These are phyloP conservation scores for Colletotrichum limetticola DNA, from an alignment of 2,329 filamentous ascomycete genomes.

Conservation along the genomic window DNA sequence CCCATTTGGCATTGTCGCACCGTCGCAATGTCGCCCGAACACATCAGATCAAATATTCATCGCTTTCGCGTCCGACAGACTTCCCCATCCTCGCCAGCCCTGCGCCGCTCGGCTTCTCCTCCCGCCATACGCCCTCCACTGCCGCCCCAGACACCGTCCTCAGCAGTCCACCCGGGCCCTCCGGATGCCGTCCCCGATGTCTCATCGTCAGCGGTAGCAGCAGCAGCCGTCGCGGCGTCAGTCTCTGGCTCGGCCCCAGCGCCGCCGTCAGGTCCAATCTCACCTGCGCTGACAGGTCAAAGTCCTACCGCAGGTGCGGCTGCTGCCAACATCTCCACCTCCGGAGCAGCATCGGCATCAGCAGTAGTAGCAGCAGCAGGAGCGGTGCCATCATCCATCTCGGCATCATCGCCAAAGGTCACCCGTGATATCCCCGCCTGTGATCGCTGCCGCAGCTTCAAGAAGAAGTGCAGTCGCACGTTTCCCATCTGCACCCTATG, in stretches of 20 bases:
- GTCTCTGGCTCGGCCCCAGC: not conserved
- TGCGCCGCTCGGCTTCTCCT: slow-evolving; percentile 38
- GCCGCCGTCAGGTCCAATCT: not conserved
- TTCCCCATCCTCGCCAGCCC: slow-evolving; percentile 31
- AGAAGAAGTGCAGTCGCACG: slow-evolving; percentile 57
- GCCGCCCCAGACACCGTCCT: not conserved
- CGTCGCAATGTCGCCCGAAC: slow-evolving; percentile 34
- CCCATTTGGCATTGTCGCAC: not conserved
- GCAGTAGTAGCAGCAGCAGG: not conserved
- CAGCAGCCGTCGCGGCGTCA: not conserved
- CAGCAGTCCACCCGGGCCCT: not conserved
- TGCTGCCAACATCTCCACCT: slow-evolving; percentile 40
- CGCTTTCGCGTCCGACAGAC: slow-evolving; percentile 42
- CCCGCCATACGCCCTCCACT: slow-evolving; percentile 14
- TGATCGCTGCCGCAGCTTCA: slow-evolving; percentile 55
- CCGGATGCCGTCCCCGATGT: not conserved
- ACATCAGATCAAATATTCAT: slow-evolving; percentile 40
- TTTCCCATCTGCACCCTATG: slow-evolving; percentile 53
- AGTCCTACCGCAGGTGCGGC: not conserved
- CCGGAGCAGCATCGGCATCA: slow-evolving; percentile 31
- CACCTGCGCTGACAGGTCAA: slow-evolving; percentile 11
- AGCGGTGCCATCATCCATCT: slow-evolving; percentile 31
- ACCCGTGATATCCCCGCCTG: slow-evolving; percentile 46
- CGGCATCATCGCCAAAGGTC: slow-evolving; percentile 38
- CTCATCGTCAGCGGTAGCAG: slow-evolving; percentile 5